phyloP scores from a whole-genome alignment of 306 rosid species.

The Hippophae rhamnoides region DNA sequence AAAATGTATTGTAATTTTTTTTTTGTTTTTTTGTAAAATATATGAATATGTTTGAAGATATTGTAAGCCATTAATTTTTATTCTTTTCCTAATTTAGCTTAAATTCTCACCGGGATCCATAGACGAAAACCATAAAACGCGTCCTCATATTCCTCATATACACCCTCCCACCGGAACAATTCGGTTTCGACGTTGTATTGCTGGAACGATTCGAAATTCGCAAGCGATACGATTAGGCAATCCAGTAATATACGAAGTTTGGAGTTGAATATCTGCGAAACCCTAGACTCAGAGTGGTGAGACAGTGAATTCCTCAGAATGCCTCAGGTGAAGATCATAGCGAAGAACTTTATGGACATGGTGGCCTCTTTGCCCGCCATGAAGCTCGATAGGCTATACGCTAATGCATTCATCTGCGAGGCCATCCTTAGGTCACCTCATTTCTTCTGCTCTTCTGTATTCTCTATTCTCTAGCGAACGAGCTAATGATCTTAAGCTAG shows the following conservation, averaged over 20 bases:
- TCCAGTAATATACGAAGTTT: background rate
- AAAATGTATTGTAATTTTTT: no score
- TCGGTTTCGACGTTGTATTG: background rate
- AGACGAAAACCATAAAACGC: background rate
- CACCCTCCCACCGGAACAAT: background rate
- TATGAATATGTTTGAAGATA: no score
- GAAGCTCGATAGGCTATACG: slow-evolving; percentile 82
- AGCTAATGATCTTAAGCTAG: background rate
- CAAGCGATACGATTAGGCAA: background rate
- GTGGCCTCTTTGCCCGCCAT: slow-evolving; percentile 90
- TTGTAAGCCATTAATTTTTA: no score
- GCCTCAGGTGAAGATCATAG: slow-evolving; percentile 92
- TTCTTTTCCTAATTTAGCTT: no score
- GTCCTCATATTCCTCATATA: no score
- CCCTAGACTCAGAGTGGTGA: slow-evolving; percentile 3
- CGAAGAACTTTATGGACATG: slow-evolving; percentile 98
- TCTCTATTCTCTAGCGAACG: background rate
- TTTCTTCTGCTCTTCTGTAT: background rate
- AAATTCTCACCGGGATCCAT: background rate
- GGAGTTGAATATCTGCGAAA: background rate
- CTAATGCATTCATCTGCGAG: slow-evolving; percentile 85
- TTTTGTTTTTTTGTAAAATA: no score
- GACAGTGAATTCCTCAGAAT: slow-evolving; percentile 24
- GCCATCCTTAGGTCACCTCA: slow-evolving; percentile 77
- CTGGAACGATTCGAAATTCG: background rate